Evolutionary conservation across 345 rosid species (phyloP), one percentile per base, ranked within the genome.

Genomic region (Arabis hirsuta): DNA sequence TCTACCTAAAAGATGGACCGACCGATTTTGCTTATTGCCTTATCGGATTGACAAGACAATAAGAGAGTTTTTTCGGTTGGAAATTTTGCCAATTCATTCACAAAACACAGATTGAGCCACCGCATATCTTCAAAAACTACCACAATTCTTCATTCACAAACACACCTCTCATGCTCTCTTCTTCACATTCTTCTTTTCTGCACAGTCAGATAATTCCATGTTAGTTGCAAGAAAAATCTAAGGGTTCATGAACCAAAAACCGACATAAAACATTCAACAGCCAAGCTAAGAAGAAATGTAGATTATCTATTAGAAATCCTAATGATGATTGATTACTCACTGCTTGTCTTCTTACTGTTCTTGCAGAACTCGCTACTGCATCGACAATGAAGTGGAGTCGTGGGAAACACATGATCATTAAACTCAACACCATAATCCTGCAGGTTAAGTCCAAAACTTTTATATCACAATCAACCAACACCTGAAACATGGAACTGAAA

Each of bases 381-480:
- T 55, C 31, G 71, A 69, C 99, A 95, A 50, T 65, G 80, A 79
- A 95, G 92, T 47, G 83, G 72, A 51, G 46, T 82, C 7, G 82
- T 69, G 27, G 84, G 82, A 65, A 73, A 83, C 79, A 87, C 93
- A 59, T 75, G 71, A 67, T 83, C 91, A 62, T 87, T 92, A 73
- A 95, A 95, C 76, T 88, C 88, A 36, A 91, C 80, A 19, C 99
- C 99, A 82, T 88, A 90, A 82, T 96, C 99, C 99, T 92, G 82
- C 79, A 63, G 67, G 13, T 52, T 19, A 76, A 39, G 52, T 46
- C 38, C 58, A 69, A 62, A 57, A 46, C 39, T 60, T 68, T 63
- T 74, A 39, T 32, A 34, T 64, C 53, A 67, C 48, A 31, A 64
- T 0, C 12, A 77, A 39, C 38, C 9, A 76, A 38, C 36, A 56